Evolutionary conservation across 2,329 filamentous ascomycete species (phyloP), one percentile per base, ranked within the genome.

Genomic region (Xylariaceae sp.): DNA sequence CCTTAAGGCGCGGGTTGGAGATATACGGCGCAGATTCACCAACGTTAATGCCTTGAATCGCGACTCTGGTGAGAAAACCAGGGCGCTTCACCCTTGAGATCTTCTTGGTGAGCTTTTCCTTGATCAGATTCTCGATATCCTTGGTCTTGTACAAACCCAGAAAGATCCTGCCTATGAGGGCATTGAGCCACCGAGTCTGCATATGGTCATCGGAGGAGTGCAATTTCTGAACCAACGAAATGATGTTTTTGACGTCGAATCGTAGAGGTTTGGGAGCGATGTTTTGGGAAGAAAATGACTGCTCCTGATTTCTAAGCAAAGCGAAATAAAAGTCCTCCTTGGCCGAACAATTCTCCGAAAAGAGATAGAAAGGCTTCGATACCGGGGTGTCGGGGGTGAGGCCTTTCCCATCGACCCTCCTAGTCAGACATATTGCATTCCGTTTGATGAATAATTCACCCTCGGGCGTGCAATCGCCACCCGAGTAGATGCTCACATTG

Each of bases 291-390:
- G 77, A 76, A 49, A 82, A 76, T 14, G 80, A 79, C 60, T 86
- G 83, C 58, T 90, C 85, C 65, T 95, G 88, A 56, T 91, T 95
- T 60, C 85, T 84, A 36, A 99, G 75, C 59, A 99, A 75, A 11
- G 92, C 88, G 69, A 96, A 92, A 68, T 99, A 99, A 70, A 99
- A 97, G 66, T 99, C 94, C 68, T 99, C 94, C 68, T 99, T 99
- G 42, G 94, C 90, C 0, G 91, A 96, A 66, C 89, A 89, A 62
- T 95, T 96, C 58, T 97, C 90, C 0, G 89, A 95, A 68, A 97
- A 99, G 5, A 99, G 75, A 64, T 85, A 97, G 71, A 96, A 97
- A 0, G 94, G 90, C 58, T 89, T 91, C 6, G 89, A 85, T 2
- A 79, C 64, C 32, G 74, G 75, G 35, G 68, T 72, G 55, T 85